phyloP scores from a whole-genome alignment of 2,329 filamentous ascomycete species.

The Paraphaeosphaeria sporulosa region DNA sequence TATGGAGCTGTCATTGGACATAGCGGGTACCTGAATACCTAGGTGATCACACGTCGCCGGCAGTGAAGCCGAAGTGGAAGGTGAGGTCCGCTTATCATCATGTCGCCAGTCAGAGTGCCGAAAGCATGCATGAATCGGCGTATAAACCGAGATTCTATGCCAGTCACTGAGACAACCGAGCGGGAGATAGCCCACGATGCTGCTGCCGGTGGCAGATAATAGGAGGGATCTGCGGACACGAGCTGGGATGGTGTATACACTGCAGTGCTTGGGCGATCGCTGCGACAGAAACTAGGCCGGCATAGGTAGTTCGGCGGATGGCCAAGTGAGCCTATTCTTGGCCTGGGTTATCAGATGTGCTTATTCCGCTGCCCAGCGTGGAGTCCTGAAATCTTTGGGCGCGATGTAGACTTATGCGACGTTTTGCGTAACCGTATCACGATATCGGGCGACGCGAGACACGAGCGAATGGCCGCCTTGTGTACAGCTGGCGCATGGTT shows the following conservation, averaged over 20 bases:
- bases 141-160: not conserved
- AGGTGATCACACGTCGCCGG: not conserved
- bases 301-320: not conserved
- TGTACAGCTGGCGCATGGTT: not conserved
- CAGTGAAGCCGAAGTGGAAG: not conserved
- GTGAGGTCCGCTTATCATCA: not conserved
- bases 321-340: slow-evolving; percentile 5
- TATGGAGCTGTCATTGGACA: not conserved
- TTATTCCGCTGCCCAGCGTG: not conserved
- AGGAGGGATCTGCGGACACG: not conserved
- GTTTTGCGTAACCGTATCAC: not conserved
- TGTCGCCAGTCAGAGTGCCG: not conserved
- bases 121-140: not conserved
- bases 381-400: not conserved
- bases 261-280: not conserved
- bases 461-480: not conserved
- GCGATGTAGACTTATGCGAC: not conserved
- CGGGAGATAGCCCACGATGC: slow-evolving; percentile 5
- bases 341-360: not conserved
- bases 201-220: slow-evolving; percentile 2
- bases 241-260: not conserved
- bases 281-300: not conserved
- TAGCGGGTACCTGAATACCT: not conserved
- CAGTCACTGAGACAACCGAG: not conserved
- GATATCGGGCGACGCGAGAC: not conserved